phyloP scores from a whole-genome alignment of 1,139 yeast genomes.

The Taphrina betulina region DNA sequence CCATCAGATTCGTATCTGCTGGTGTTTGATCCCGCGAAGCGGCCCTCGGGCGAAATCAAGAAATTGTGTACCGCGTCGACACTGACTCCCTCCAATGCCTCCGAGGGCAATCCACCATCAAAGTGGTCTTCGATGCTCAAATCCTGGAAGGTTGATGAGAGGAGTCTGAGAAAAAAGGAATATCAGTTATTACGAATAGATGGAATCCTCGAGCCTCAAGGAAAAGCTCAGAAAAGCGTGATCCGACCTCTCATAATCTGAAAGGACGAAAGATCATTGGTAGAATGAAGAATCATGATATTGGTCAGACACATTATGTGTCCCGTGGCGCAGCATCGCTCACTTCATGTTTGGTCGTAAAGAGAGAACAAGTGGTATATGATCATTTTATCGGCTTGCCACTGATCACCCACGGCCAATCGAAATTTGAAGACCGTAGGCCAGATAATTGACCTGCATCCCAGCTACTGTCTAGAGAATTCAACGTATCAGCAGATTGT shows the following conservation, averaged over 20 bases:
- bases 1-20: conserved; percentile 6
- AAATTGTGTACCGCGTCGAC: too few relatives aligned
- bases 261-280: conserved; percentile 5
- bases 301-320: too few relatives aligned
- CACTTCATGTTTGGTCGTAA: too few relatives aligned
- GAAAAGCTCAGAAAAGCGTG: neutral
- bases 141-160: neutral
- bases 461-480: too few relatives aligned
- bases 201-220: neutral
- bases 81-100: neutral
- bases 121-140: neutral
- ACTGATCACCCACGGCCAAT: too few relatives aligned
- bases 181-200: conserved; percentile 16
- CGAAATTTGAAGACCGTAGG: too few relatives aligned
- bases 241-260: neutral
- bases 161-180: neutral
- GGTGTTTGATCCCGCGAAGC: conserved; percentile 28
- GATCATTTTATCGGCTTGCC: too few relatives aligned
- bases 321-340: too few relatives aligned
- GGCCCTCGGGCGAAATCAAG: neutral
- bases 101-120: neutral
- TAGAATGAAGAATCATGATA: too few relatives aligned
- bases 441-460: too few relatives aligned
- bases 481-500: too few relatives aligned
- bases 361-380: too few relatives aligned